Conservation (phyloP, 345 rosid species). For the Brassica incana region DNA sequence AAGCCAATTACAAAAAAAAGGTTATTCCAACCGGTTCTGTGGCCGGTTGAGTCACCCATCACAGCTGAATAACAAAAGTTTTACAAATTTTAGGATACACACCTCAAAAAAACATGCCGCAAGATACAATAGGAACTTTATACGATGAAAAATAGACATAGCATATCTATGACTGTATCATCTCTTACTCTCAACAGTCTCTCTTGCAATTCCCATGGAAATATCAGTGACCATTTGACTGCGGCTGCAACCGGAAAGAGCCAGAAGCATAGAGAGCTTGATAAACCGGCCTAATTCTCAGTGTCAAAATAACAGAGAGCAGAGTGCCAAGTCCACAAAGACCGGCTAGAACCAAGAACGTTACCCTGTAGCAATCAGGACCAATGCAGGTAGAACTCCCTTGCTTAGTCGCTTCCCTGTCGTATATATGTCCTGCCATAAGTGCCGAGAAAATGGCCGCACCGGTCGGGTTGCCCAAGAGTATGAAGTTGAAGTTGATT, state of each 20-base stretch:
- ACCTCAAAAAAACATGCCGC: not conserved
- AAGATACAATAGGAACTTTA: slow-evolving; percentile 24
- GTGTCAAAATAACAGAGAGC: slow-evolving; percentile 59
- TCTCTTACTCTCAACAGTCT: slow-evolving; percentile 2
- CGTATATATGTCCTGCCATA: slow-evolving; percentile 82
- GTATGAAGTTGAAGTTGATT: slow-evolving; percentile 73
- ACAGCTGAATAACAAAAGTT: not conserved
- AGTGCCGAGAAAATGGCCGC: slow-evolving; percentile 83
- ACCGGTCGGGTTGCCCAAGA: slow-evolving; percentile 84
- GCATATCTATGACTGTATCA: not conserved
- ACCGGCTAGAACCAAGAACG: slow-evolving; percentile 77
- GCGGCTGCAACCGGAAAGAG: slow-evolving; percentile 60
- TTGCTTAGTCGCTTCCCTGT: slow-evolving; percentile 81
- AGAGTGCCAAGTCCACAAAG: slow-evolving; percentile 69
- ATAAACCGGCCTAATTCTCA: slow-evolving; percentile 85
- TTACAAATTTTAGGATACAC: slow-evolving; percentile 15
- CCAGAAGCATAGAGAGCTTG: slow-evolving; percentile 84
- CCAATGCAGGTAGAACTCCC: slow-evolving; percentile 76
- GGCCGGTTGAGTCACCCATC: not conserved
- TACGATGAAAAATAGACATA: not conserved
- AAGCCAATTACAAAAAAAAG: not conserved
- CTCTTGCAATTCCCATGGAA: not conserved
- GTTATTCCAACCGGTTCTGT: not conserved
- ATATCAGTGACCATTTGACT: slow-evolving; percentile 30
- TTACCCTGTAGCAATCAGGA: slow-evolving; percentile 73